Evolutionary conservation across 192 early-diverging fungal species (phyloP).

Genomic region (Oehlia diaphana): DNA sequence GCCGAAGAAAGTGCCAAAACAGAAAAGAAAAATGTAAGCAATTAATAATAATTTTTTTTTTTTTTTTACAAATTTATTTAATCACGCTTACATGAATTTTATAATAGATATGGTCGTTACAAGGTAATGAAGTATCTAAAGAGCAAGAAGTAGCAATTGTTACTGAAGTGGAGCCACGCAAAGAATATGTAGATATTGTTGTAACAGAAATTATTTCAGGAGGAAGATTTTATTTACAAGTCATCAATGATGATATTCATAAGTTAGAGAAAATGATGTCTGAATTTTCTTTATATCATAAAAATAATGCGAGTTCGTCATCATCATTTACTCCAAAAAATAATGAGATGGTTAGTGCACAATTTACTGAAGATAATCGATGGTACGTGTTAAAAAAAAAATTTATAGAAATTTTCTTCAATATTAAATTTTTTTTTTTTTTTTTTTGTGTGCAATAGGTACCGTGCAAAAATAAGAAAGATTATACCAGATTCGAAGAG

Average conservation of each 20-base stretch:
- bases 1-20: constrained; percentile 80
- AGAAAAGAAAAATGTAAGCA: constrained; percentile 70
- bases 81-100: background rate
- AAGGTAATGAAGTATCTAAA: constrained; percentile 41
- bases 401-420: no score
- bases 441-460: background rate
- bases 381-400: constrained; percentile 63
- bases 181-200: constrained; percentile 76
- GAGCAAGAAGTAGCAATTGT: constrained; percentile 46
- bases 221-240: constrained; percentile 63
- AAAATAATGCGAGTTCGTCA: constrained; percentile 22
- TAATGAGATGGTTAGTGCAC: constrained; percentile 74
- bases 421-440: no score
- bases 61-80: background rate
- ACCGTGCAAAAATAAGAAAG: constrained; percentile 77
- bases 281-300: constrained; percentile 69
- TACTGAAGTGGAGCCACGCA: constrained; percentile 51
- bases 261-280: constrained; percentile 84
- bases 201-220: constrained; percentile 66
- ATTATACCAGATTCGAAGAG: constrained; percentile 57
- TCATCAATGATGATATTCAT: constrained; percentile 55
- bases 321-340: constrained; percentile 58
- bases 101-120: constrained; percentile 42
- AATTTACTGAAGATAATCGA: constrained; percentile 85
- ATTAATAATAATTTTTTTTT: background rate